Base-by-base conservation (phyloP, 169 alveolate species). In the Plasmodium fragile region DNA sequence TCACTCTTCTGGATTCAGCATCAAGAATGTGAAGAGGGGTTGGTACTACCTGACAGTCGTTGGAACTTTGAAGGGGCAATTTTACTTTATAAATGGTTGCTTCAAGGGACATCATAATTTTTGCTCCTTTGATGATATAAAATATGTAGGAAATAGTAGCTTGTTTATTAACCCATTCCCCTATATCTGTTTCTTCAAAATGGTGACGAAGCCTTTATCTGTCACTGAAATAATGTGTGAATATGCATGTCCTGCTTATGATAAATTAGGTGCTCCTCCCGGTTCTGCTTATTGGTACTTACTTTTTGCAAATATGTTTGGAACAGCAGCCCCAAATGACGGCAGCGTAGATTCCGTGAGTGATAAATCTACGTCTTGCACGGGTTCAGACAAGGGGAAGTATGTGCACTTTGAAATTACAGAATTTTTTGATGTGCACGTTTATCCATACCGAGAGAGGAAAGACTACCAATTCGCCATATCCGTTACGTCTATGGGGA, bases 41-140 rank as follows among this genome's bases (percentile, higher is more conserved):
- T 87, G 93, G 93, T 87, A 87, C 45, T 87, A 77, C 69, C 72
- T 87, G 22, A 87, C 59, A 55, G 89, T 87, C 49, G 87, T 87
- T 77, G 89, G 90, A 3, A 87, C 93, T 3, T 78, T 78, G 39
- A 55, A 49, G 36, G 93, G 93, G 7, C 87, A 87, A 59, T 87
- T 77, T 87, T 87, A 87, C 80, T 87, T 87, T 36, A 59, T 87
- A 77, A 87, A 87, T 87, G 93, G 93, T 22, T 8, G 25, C 13
- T 78, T 87, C 52, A 87, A 87, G 39, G 93, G 93, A 25, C 70
- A 78, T 87, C 93, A 87, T 77, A 77, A 53, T 55, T 87, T 77
- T 65, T 87, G 93, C 49, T 78, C 93, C 49, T 77, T 78, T 87
- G 93, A 87, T 55, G 80, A 78, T 87, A 78, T 87, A 59, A 87